Conservation (phyloP, 805 yeast genomes). For the Wickerhamomyces bovis region DNA sequence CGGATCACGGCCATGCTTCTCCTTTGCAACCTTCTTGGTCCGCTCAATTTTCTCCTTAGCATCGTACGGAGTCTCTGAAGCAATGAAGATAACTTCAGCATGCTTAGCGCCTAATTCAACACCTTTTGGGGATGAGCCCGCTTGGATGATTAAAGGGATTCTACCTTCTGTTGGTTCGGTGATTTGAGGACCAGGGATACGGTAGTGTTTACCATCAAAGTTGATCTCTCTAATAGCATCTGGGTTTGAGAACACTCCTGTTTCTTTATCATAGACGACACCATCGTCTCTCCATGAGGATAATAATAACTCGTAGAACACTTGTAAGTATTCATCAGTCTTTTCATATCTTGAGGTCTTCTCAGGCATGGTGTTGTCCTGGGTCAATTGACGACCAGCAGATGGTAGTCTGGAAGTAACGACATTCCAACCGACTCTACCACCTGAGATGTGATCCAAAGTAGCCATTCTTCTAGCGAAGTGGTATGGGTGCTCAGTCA, state of each 20-base stretch:
- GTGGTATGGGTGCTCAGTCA: slow-evolving; percentile 34
- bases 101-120: slow-evolving; percentile 35
- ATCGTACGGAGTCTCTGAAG: slow-evolving; percentile 27
- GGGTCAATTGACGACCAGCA: slow-evolving; percentile 30
- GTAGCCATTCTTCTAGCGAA: slow-evolving; percentile 34
- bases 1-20: slow-evolving; percentile 32
- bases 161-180: slow-evolving; percentile 38
- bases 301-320: slow-evolving; percentile 29
- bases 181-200: slow-evolving; percentile 35
- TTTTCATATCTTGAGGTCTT: slow-evolving; percentile 31
- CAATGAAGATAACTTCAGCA: slow-evolving; percentile 36
- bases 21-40: slow-evolving; percentile 28
- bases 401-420: slow-evolving; percentile 33
- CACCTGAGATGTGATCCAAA: slow-evolving; percentile 34
- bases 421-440: slow-evolving; percentile 39
- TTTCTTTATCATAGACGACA: slow-evolving; percentile 8
- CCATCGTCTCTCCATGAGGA: slow-evolving; percentile 34
- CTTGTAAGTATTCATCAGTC: slow-evolving; percentile 34
- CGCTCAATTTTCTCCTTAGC: slow-evolving; percentile 25
- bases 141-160: slow-evolving; percentile 37
- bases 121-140: slow-evolving; percentile 37
- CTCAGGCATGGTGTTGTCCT: slow-evolving; percentile 28
- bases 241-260: slow-evolving; percentile 28
- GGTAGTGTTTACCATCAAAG: slow-evolving; percentile 32
- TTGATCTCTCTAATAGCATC: slow-evolving; percentile 30